Evolutionary conservation across 2,329 filamentous ascomycete species (phyloP), one percentile per base, ranked within the genome.

Genomic region (Xylaria sp.): DNA sequence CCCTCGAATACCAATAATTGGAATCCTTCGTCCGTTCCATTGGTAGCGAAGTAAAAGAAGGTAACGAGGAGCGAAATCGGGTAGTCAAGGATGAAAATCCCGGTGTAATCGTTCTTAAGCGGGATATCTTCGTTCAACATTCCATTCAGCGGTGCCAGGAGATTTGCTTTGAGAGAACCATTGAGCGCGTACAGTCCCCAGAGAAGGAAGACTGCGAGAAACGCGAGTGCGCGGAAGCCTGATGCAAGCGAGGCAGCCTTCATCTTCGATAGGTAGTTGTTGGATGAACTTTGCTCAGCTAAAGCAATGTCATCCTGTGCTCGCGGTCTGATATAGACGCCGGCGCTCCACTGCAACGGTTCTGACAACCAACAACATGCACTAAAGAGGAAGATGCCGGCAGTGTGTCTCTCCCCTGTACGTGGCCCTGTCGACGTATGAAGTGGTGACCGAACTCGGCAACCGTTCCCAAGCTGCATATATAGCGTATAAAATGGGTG

Each of bases 11-110:
- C 69, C 39, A 75, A 66, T 25, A 77, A 68, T 37, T 74, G 72
- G 34, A 73, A 76, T 15, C 68, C 74, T 41, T 72, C 68, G 41
- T 78, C 67, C 1, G 70, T 70, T 9, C 71, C 74, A 59, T 74
- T 74, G 3, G 76, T 77, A 10, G 69, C 72, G 57, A 73, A 74
- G 66, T 72, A 76, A 28, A 78, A 77, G 63, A 78, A 77, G 7
- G 74, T 65, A 9, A 77, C 72, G 2, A 77, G 71, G 10, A 77
- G 32, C 4, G 64, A 55, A 18, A 78, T 61, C 0, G 67, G 73
- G 48, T 75, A 77, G 63, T 78, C 76, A 25, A 78, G 51, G 39
- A 71, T 28, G 37, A 72, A 68, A 44, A 77, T 20, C 13, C 76
- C 76, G 0, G 74, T 76, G 50, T 77, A 78, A 28, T 69, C 59